Base-by-base conservation (phyloP, 768 basidiomycete genomes). In the Leccinum pellstonianum region DNA sequence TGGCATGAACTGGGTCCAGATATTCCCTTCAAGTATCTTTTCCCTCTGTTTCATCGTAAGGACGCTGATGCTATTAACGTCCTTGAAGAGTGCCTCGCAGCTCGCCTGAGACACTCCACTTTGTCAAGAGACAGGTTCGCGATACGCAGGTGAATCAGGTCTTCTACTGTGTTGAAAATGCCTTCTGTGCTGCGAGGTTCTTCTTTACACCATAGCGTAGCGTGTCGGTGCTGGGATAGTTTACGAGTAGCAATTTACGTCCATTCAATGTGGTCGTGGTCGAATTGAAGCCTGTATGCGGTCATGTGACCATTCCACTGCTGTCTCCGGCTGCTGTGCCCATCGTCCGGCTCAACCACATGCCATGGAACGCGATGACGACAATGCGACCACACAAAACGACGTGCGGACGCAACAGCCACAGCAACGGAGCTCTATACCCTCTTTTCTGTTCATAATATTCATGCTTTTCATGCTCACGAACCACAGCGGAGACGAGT, bases 401-500 rank as follows among this genome's bases (percentile, higher is more conserved):
- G 63, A 66, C 27, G 53, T 27, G 17, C 63, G 58, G 49, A 50
- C 19, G 17, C 64, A 56, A 41, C 75, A 74, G 41, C 74, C 75
- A 31, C 80, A 77, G 21, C 80, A 73, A 56, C 81, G 87, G 27
- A 83, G 82, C 71, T 86, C 88, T 2, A 75, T 92, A 43, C 83
- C 90, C 1, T 86, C 87, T 6, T 83, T 93, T 64, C 78, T 93
- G 37, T 85, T 93, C 76, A 77, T 92, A 56, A 81, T 80, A 64
- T 83, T 93, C 59, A 79, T 91, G 68, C 77, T 93, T 27, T 91
- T 88, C 74, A 80, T 93, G 83, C 82, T 93, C 72, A 89, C 87
- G 51, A 91, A 86, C 65, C 86, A 87, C 60, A 86, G 81, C 60
- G 81, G 83, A 7, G 89, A 90, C 65, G 87, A 89, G 67, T 83